Conservation (phyloP, 2,329 filamentous ascomycete species). For the Zasmidium citrigriseum region DNA sequence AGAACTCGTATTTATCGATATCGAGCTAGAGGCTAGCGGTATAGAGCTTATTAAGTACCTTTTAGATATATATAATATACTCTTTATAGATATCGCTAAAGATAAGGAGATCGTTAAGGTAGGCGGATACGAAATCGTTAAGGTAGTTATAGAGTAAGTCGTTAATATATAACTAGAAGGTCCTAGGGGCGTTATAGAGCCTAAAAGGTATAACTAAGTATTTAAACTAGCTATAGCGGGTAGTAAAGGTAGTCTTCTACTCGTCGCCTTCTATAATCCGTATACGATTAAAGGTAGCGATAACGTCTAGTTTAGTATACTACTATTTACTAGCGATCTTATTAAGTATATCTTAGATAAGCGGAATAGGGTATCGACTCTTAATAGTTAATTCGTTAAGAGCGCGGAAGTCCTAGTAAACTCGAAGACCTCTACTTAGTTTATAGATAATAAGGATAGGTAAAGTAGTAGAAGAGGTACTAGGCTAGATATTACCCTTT, state of each 20-base stretch:
- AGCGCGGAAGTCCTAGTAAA: slow-evolving; percentile 30
- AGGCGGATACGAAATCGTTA: slow-evolving; percentile 6
- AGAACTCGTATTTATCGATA: slow-evolving; percentile 24
- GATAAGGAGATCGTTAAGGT: slow-evolving; percentile 13
- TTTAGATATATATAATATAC: slow-evolving; percentile 21
- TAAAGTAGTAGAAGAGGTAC: neutral
- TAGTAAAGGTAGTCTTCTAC: slow-evolving; percentile 14
- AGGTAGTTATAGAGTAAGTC: slow-evolving; percentile 18
- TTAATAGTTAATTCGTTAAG: slow-evolving; percentile 22
- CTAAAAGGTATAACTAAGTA: too few relatives aligned
- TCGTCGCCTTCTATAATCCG: slow-evolving; percentile 4
- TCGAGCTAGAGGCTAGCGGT: slow-evolving; percentile 15
- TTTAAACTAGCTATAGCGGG: slow-evolving; percentile 9
- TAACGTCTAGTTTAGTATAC: too few relatives aligned
- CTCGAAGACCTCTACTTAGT: slow-evolving; percentile 12
- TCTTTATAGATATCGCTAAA: slow-evolving; percentile 6
- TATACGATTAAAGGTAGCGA: slow-evolving; percentile 15
- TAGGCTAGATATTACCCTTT: slow-evolving; percentile 6
- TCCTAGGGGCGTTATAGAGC: too few relatives aligned
- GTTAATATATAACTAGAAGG: too few relatives aligned
- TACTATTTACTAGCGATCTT: too few relatives aligned
- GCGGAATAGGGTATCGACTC: slow-evolving; percentile 19
- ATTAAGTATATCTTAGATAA: too few relatives aligned
- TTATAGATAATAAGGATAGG: slow-evolving; percentile 10
- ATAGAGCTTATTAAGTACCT: slow-evolving; percentile 19